These are phyloP conservation scores for Aspergillus eucalypticola DNA, from an alignment of 2,329 filamentous ascomycete species.

Conservation along the genomic window DNA sequence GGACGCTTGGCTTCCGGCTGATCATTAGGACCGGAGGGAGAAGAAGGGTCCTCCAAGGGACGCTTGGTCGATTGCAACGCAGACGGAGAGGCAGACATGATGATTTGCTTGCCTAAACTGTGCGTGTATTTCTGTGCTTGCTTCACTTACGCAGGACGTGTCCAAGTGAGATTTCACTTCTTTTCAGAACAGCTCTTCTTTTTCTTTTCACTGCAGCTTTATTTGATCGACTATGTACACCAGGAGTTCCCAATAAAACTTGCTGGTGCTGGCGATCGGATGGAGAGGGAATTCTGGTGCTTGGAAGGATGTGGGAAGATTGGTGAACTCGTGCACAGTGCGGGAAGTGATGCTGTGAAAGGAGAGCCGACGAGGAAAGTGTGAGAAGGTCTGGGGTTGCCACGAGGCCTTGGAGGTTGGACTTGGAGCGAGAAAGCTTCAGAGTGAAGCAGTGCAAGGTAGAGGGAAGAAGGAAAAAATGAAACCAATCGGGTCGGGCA, in stretches of 20 bases:
- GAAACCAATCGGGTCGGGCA: slow-evolving; percentile 25
- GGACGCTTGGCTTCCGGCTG: slow-evolving; percentile 97
- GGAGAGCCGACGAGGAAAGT: slow-evolving; percentile 31
- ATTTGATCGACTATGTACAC: slow-evolving; percentile 71
- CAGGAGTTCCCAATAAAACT: slow-evolving; percentile 87
- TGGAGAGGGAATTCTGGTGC: slow-evolving; percentile 42
- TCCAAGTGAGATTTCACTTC: slow-evolving; percentile 36
- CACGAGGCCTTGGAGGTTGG: slow-evolving; percentile 23
- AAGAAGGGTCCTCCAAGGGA: slow-evolving; percentile 94
- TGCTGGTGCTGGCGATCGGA: slow-evolving; percentile 69
- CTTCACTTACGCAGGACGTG: slow-evolving; percentile 48
- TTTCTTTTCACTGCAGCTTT: slow-evolving; percentile 58
- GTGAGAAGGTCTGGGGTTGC: slow-evolving; percentile 30
- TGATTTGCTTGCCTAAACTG: slow-evolving; percentile 32
- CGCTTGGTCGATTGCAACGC: slow-evolving; percentile 67
- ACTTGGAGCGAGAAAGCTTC: slow-evolving; percentile 21
- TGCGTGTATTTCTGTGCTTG: slow-evolving; percentile 30
- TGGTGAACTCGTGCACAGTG: slow-evolving; percentile 34
- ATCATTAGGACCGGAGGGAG: slow-evolving; percentile 84
- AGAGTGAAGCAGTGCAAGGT: slow-evolving; percentile 25
- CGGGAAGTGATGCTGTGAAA: slow-evolving; percentile 39
- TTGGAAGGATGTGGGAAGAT: slow-evolving; percentile 30
- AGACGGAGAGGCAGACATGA: slow-evolving; percentile 70
- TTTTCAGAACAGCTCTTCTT: slow-evolving; percentile 44
- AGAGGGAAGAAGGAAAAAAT: slow-evolving; percentile 19